Base-by-base conservation (phyloP, 371 early-diverging fungal species). In the Mortierella sp. region DNA sequence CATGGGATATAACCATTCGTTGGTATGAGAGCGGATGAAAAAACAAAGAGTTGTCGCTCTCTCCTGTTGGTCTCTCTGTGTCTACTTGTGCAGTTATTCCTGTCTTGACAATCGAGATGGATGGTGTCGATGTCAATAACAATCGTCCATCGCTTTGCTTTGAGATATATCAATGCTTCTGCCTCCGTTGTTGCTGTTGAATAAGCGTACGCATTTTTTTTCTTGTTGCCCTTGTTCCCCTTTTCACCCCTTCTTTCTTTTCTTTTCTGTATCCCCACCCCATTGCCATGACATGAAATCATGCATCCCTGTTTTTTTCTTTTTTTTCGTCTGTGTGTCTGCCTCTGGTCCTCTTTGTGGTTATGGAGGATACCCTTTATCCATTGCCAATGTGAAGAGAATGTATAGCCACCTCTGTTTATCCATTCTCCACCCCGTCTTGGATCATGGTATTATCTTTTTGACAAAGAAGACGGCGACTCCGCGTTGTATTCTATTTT, bases 401-500 rank as follows among this genome's bases (percentile, higher is more conserved):
- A 60, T n/a, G 60, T 32, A 32, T 32, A 27, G 32, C 14, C 60
- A 60, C 32, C 18, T 16, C 32, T 60, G 16, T 56, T n/a, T 10
- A n/a, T 56, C 27, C 56, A 27, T 14, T 65, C 65, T 18, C 21
- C 65, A 24, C 65, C 41, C 38, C 65, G 65, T 65, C 63, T 35
- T 35, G 63, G 35, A 65, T 21, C 65, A 65, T 38, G 65, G 35
- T 35, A 2, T 65, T 21, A 0, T 65, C 32, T 32, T 38, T 38
- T 65, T 60, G 12, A 1, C 35, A 21, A 41, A 32, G 38, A 65
- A 7, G 38, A 35, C 65, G 18, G 32, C 35, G 65, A 38, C 65
- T 65, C 65, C 65, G 65, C 65, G 65, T 65, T 65, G 65, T 38
- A 21, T 21, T 65, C 65, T 65, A 65, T 63, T 65, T 63, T 65